Base-by-base conservation (phyloP, 2,329 filamentous ascomycete species). In the Dryadomyces quercivorus region DNA sequence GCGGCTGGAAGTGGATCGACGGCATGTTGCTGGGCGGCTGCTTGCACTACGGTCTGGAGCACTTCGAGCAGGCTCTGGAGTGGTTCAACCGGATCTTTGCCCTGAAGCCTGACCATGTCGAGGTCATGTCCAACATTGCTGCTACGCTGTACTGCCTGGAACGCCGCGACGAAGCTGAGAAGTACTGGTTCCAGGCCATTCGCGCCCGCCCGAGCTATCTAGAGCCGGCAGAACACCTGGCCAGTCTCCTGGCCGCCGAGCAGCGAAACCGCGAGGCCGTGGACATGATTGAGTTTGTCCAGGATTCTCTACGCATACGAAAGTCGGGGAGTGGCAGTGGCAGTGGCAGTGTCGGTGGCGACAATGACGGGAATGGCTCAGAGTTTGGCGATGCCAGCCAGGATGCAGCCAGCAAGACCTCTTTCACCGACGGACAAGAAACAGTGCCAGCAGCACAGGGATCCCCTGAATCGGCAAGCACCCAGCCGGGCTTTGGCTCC, bases 161-260 rank as follows among this genome's bases (percentile, higher is more conserved):
- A 57, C 83, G 86, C 56, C 85, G 85, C 56, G 78, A 85, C 50
- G 92, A 97, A 63, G 93, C 93, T 7, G 85, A 95, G 65, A 77
- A 82, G 56, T 80, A 90, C 64, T 98, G 93, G 93, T 75, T 85
- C 59, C 81, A 80, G 57, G 90, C 90, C n/a, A 82, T 97, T 26
- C 86, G 83, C 64, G 73, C 88, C 55, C 84, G 88, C 9, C 93
- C 93, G 0, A 86, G 83, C 64, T 94, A 95, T 69, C 86, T 98
- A 55, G 93, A 98, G 70, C 91, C 93, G 8, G 89, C 93, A 2
- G 93, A 98, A 66, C 91, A 97, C 71, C 77, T 98, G 1, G 87
- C 97, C 34, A 89, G 90, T 1, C 73, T 97, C 49, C 69, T 97
- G 18, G 96, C 92, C 65, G 82, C 79, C 50, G 88, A 84, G 57